Conservation (phyloP, 495 filamentous ascomycete genomes). For the Podospora appendiculata region DNA sequence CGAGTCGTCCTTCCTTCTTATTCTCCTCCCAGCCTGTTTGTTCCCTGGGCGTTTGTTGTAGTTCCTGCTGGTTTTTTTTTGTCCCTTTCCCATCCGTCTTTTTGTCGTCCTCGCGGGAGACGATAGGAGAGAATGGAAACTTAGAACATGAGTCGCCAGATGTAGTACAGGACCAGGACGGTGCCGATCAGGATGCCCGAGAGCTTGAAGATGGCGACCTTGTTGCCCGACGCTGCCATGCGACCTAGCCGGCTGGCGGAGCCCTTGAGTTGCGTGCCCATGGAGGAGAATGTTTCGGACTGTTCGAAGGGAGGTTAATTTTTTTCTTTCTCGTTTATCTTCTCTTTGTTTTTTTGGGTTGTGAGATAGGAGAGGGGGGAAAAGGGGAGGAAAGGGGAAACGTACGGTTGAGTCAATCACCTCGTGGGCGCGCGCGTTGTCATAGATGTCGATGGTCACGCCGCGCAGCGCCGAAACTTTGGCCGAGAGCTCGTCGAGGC, state of each 20-base stretch:
- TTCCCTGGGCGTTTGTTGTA: too few species aligned
- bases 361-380: too few species aligned
- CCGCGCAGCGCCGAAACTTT: conserved; percentile 89
- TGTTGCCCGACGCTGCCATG: conserved; percentile 87
- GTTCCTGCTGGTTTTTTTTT: too few species aligned
- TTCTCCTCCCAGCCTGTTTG: too few species aligned
- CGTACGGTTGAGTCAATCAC: conserved; percentile 80
- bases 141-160: conserved; percentile 59
- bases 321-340: too few species aligned
- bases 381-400: conserved; percentile 4
- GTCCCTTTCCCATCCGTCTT: too few species aligned
- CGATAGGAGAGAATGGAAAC: too few species aligned
- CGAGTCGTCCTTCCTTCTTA: too few species aligned
- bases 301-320: conserved; percentile 5
- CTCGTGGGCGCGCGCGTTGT: conserved; percentile 79
- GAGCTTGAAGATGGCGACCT: conserved; percentile 81
- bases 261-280: conserved; percentile 64
- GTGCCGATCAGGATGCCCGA: conserved; percentile 72
- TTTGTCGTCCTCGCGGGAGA: too few species aligned
- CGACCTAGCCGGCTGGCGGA: conserved; percentile 80
- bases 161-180: conserved; percentile 67
- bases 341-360: not conserved
- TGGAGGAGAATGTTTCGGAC: conserved; percentile 52
- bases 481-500: conserved; percentile 78
- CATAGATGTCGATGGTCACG: conserved; percentile 98